Evolutionary conservation across 2,329 filamentous ascomycete species (phyloP).

Genomic region (Pseudogymnoascus sp.): DNA sequence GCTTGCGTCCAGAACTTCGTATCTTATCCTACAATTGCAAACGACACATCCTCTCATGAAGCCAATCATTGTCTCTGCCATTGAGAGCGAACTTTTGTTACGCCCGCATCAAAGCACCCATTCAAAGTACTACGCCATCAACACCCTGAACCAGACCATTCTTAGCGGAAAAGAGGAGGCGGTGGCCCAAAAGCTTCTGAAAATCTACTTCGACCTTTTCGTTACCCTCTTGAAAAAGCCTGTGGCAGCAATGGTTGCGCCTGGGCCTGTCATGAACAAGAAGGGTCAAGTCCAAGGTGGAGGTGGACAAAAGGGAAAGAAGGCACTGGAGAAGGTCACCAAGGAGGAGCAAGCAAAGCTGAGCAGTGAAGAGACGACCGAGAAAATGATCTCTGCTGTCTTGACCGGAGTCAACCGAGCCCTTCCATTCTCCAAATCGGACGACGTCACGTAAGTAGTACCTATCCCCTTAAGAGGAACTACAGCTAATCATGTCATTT

Average conservation of each 20-base stretch:
- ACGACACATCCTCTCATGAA: slow-evolving; percentile 92
- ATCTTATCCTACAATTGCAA: slow-evolving; percentile 85
- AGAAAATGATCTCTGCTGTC: slow-evolving; percentile 88
- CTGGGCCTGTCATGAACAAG: slow-evolving; percentile 39
- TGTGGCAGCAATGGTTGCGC: slow-evolving; percentile 29
- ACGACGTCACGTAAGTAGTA: slow-evolving; percentile 58
- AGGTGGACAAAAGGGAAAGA: slow-evolving; percentile 43
- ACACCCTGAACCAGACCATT: slow-evolving; percentile 95
- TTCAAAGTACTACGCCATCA: slow-evolving; percentile 91
- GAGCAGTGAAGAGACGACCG: slow-evolving; percentile 47
- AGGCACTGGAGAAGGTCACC: slow-evolving; percentile 36
- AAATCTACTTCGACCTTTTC: slow-evolving; percentile 90
- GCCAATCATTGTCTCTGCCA: slow-evolving; percentile 69
- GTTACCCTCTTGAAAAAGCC: slow-evolving; percentile 65
- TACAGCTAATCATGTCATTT: slow-evolving; percentile 21
- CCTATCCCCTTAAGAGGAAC: neutral
- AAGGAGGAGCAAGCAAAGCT: slow-evolving; percentile 34
- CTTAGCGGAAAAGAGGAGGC: slow-evolving; percentile 75
- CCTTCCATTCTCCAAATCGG: slow-evolving; percentile 81
- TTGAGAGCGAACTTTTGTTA: slow-evolving; percentile 84
- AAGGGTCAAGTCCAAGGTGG: slow-evolving; percentile 46
- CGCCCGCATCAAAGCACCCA: slow-evolving; percentile 79
- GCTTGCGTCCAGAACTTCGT: slow-evolving; percentile 87
- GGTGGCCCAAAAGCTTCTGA: slow-evolving; percentile 71
- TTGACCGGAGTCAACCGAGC: slow-evolving; percentile 93